These are phyloP conservation scores for Phytophthora ohioensis DNA, from an alignment of 352 stramenopile species.

Conservation along the genomic window DNA sequence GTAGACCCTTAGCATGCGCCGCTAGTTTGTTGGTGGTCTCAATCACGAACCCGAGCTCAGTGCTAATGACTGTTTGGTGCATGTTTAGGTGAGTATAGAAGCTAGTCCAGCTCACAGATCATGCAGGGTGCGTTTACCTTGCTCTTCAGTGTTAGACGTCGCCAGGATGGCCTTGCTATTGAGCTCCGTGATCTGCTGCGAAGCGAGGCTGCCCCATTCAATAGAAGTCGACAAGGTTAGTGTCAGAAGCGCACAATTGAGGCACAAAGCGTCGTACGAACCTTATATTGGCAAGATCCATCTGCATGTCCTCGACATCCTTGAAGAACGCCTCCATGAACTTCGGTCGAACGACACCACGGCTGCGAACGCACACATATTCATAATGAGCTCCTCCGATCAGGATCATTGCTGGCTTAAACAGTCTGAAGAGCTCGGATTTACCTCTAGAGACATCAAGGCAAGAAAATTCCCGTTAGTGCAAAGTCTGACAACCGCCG, in stretches of 20 bases:
- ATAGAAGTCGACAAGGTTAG: background rate
- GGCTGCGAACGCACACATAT: slow-evolving; percentile 34
- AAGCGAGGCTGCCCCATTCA: slow-evolving; percentile 64
- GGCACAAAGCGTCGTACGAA: slow-evolving; percentile 24
- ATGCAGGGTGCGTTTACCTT: slow-evolving; percentile 41
- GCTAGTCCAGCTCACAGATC: background rate
- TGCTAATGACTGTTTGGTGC: slow-evolving; percentile 71
- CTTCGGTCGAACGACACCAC: slow-evolving; percentile 70
- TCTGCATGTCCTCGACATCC: slow-evolving; percentile 96
- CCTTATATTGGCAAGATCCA: slow-evolving; percentile 92
- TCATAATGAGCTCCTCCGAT: too few relatives aligned
- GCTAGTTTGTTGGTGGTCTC: slow-evolving; percentile 93
- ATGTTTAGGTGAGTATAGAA: background rate
- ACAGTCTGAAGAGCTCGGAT: background rate
- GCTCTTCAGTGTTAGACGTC: slow-evolving; percentile 93
- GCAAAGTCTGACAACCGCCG: too few relatives aligned
- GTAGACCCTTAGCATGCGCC: slow-evolving; percentile 88
- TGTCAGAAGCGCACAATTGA: background rate
- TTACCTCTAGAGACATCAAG: slow-evolving; percentile 1
- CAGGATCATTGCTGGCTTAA: background rate
- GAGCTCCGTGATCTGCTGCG: slow-evolving; percentile 92
- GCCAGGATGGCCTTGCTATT: slow-evolving; percentile 95
- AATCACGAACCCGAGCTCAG: slow-evolving; percentile 93
- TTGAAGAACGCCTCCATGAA: slow-evolving; percentile 97
- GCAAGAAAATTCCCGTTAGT: slow-evolving; percentile 1